Conservation (phyloP, 2,329 filamentous ascomycete species). For the Clonostachys byssicola region DNA sequence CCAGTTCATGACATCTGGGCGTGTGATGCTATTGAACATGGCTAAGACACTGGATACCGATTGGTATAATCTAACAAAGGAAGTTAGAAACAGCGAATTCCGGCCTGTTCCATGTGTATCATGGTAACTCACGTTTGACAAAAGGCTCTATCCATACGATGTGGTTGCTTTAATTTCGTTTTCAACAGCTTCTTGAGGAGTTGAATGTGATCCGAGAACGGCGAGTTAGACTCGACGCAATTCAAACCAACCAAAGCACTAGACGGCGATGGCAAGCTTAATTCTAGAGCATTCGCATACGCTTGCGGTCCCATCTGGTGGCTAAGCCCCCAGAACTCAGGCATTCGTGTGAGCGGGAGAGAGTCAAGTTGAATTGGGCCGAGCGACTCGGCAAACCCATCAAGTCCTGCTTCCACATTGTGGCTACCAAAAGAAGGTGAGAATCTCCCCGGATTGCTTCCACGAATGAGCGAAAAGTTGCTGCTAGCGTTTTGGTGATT, state of each 20-base stretch:
- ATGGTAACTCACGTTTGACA: background rate
- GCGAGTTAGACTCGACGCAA: conserved; percentile 17
- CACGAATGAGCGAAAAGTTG: background rate
- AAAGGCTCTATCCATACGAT: background rate
- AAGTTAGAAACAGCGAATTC: no score
- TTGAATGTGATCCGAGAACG: conserved; percentile 22
- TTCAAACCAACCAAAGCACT: conserved; percentile 13
- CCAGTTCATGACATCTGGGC: conserved; percentile 26
- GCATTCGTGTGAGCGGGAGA: conserved; percentile 14
- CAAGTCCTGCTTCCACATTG: no score
- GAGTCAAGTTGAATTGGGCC: background rate
- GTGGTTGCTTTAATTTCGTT: conserved; percentile 11
- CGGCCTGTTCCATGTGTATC: background rate
- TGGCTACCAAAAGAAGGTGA: no score
- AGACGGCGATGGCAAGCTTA: conserved; percentile 7
- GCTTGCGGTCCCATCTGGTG: conserved; percentile 21
- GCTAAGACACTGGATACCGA: conserved; percentile 20
- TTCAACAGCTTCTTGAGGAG: conserved; percentile 15
- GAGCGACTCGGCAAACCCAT: background rate
- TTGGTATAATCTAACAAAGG: conserved; percentile 11
- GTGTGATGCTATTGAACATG: conserved; percentile 26
- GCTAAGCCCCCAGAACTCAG: conserved; percentile 20
- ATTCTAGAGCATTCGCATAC: conserved; percentile 14
- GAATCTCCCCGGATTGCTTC: background rate
- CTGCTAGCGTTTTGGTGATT: background rate